These are phyloP conservation scores for Grammothele lineata DNA, from an alignment of 768 basidiomycete species.

Conservation along the genomic window DNA sequence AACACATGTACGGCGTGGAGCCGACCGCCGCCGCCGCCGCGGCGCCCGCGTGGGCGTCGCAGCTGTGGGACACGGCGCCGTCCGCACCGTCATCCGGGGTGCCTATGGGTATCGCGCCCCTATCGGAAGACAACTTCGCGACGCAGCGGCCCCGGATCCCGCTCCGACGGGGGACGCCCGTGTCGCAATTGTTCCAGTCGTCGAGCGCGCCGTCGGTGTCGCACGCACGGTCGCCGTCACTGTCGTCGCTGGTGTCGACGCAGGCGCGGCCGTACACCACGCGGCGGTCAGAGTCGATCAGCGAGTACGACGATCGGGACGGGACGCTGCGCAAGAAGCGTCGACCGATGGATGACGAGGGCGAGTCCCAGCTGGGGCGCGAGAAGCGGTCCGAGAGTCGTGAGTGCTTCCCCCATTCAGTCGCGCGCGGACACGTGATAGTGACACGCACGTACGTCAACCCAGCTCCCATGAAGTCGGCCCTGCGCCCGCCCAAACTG, in stretches of 20 bases:
- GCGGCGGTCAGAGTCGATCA: slow-evolving; percentile 62
- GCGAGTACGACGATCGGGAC: slow-evolving; percentile 58
- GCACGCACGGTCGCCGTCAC: slow-evolving; percentile 42
- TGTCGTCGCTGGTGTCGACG: too few species aligned
- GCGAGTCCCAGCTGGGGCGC: slow-evolving; percentile 18
- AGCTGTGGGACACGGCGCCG: slow-evolving; percentile 57
- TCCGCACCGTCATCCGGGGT: slow-evolving; percentile 27
- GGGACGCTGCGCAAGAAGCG: slow-evolving; percentile 69
- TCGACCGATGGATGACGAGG: slow-evolving; percentile 30
- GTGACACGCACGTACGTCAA: slow-evolving; percentile 27
- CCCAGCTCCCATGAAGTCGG: slow-evolving; percentile 67
- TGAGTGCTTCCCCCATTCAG: slow-evolving; percentile 15
- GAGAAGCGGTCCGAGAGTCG: slow-evolving; percentile 22
- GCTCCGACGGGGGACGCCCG: slow-evolving; percentile 36
- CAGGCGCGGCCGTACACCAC: slow-evolving; percentile 55
- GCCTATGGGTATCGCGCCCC: slow-evolving; percentile 32
- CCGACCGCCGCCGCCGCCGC: too few species aligned
- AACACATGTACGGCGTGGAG: slow-evolving; percentile 37
- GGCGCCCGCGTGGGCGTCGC: slow-evolving; percentile 64
- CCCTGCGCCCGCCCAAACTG: slow-evolving; percentile 82
- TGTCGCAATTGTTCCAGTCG: slow-evolving; percentile 60
- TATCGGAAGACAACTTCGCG: slow-evolving; percentile 35
- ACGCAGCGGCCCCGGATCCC: slow-evolving; percentile 36
- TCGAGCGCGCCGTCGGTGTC: slow-evolving; percentile 64
- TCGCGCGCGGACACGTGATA: slow-evolving; percentile 20